phyloP scores from a whole-genome alignment of 31 red algal genomes.

The Porphyra umbilicalis region DNA sequence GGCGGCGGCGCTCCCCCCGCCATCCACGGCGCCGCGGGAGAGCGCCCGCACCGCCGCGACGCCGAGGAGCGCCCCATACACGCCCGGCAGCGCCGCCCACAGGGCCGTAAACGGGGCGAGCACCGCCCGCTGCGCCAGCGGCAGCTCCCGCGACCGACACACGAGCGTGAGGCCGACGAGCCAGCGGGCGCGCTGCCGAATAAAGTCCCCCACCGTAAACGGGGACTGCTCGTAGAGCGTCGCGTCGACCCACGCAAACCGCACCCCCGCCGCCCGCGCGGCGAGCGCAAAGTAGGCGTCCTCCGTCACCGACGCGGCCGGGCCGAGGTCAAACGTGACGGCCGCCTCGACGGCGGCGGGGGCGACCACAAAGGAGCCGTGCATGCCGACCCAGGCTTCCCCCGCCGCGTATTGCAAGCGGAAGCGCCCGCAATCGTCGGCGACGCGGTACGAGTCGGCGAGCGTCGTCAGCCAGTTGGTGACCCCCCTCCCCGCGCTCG shows the following conservation, averaged over 20 bases:
- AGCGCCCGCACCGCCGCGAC: background rate
- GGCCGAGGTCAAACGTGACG: conserved; percentile 60
- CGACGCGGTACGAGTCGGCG: conserved; percentile 55
- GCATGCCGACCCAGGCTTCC: conserved; percentile 73
- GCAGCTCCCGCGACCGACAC: conserved; percentile 16
- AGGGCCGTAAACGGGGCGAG: conserved; percentile 22
- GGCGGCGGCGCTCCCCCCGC: background rate
- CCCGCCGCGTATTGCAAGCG: conserved; percentile 48
- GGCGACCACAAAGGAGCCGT: conserved; percentile 66
- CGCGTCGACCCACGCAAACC: conserved; percentile 60
- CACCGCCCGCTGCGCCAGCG: conserved; percentile 9
- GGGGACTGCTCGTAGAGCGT: conserved; percentile 67
- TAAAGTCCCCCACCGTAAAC: conserved; percentile 48
- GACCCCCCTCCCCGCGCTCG: conserved; percentile 7
- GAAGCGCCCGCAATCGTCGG: conserved; percentile 67
- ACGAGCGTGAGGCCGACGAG: conserved; percentile 46
- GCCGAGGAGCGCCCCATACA: conserved; percentile 11
- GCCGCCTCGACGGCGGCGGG: conserved; percentile 43
- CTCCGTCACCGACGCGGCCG: conserved; percentile 50
- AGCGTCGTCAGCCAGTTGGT: conserved; percentile 59
- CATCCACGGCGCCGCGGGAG: background rate
- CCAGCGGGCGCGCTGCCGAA: conserved; percentile 68
- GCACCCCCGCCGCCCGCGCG: conserved; percentile 27
- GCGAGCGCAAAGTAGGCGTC: conserved; percentile 58
- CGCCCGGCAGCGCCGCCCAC: conserved; percentile 57